Percentiles rank a stretch among this genome's conserved stretches.
Evolutionary conservation across 306 rosid species (phyloP).

Genomic region (Vicia villosa): DNA sequence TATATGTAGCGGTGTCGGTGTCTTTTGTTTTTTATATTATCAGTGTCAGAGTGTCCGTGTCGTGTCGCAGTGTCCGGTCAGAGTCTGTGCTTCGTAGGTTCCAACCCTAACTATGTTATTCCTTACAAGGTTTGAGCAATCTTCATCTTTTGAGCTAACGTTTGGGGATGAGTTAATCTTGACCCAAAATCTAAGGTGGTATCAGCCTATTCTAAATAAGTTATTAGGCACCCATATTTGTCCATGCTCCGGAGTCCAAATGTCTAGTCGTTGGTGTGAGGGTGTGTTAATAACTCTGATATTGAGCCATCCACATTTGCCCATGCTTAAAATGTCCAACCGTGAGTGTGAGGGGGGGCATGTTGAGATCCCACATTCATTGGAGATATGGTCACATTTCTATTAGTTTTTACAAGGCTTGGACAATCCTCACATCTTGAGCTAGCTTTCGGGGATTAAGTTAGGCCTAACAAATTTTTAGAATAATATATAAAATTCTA

Average conservation of each 20-base stretch:
- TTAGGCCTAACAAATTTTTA: not conserved
- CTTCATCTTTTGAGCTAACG: not conserved
- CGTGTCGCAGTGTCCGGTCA: too few species aligned
- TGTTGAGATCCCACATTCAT: not conserved
- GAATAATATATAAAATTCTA: not conserved
- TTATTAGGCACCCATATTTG: not conserved
- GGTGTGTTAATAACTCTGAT: not conserved
- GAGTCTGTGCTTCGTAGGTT: too few species aligned
- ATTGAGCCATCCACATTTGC: not conserved
- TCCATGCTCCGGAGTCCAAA: not conserved
- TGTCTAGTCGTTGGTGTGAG: not conserved
- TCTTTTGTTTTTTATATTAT: too few species aligned
- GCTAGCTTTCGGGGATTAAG: not conserved
- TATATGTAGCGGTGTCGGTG: too few species aligned
- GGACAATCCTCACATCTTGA: constrained; percentile 6
- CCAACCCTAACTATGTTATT: not conserved
- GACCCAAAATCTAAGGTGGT: not conserved
- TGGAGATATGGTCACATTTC: not conserved
- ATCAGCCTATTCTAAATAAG: not conserved
- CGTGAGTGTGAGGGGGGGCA: not conserved
- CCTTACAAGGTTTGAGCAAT: not conserved
- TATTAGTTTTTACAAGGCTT: not conserved
- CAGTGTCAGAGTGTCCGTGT: too few species aligned
- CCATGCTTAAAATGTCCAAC: constrained; percentile 1
- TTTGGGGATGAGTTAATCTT: not conserved